phyloP scores from a whole-genome alignment of 208 protist species.

The Spironucleus salmonicida region DNA sequence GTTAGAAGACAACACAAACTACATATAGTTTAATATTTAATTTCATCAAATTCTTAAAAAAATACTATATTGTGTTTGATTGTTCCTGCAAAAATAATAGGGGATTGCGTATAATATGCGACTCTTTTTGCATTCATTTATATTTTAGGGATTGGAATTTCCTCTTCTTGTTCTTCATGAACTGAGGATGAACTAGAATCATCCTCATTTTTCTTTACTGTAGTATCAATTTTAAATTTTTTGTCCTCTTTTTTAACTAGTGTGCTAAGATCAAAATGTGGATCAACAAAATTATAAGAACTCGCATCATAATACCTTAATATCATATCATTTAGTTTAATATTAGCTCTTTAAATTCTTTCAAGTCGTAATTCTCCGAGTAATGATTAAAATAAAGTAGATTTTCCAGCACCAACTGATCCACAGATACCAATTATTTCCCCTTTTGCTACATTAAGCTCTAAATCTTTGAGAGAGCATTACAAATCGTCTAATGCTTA shows the following conservation, averaged over 20 bases:
- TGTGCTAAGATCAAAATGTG: neutral
- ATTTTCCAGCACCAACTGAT: constrained; percentile 45
- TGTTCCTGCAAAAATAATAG: neutral
- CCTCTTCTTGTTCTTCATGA: neutral
- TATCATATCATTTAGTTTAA: neutral
- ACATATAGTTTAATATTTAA: constrained; percentile 32
- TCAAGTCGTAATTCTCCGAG: constrained; percentile 32
- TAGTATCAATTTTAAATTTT: neutral
- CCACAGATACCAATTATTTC: constrained; percentile 37
- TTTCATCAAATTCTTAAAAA: constrained; percentile 38
- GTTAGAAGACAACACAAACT: constrained; percentile 35
- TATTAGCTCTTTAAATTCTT: neutral
- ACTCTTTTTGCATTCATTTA: neutral
- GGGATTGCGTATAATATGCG: neutral
- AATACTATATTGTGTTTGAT: constrained; percentile 46
- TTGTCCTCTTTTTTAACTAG: neutral
- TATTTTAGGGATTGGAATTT: neutral
- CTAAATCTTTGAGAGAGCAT: constrained; percentile 28
- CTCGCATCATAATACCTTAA: neutral
- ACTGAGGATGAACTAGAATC: neutral
- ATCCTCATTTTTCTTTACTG: neutral
- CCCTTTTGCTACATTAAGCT: constrained; percentile 28
- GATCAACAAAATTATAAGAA: neutral
- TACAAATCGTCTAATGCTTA: neutral
- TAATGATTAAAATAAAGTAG: constrained; percentile 39